A percentile compares a stretch with the other conserved stretches of the same genome.
These are phyloP conservation scores for Populus nigra DNA, from an alignment of 345 rosid genomes.

Conservation along the genomic window DNA sequence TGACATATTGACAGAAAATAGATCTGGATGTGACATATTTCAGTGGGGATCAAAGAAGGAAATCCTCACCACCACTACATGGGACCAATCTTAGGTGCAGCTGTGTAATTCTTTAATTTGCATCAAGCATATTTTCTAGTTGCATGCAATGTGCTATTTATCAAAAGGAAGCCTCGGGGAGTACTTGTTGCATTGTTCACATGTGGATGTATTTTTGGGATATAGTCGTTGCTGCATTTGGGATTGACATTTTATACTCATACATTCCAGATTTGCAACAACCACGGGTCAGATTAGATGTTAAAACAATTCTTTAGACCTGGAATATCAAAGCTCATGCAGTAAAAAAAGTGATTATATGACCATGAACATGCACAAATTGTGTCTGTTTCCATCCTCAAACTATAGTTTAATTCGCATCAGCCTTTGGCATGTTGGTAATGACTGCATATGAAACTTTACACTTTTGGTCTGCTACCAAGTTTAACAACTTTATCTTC, in stretches of 20 bases:
- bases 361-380: background rate
- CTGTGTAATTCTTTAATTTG: background rate
- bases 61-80: background rate
- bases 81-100: background rate
- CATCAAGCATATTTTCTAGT: background rate
- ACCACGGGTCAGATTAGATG: background rate
- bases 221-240: background rate
- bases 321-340: background rate
- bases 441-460: conserved; percentile 1
- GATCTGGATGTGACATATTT: background rate
- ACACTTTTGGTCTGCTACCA: background rate
- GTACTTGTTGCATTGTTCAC: background rate
- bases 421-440: background rate
- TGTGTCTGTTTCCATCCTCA: background rate
- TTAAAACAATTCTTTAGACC: background rate
- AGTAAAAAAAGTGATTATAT: background rate
- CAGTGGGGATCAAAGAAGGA: background rate
- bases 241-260: background rate
- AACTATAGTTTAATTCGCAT: background rate
- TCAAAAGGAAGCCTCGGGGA: background rate
- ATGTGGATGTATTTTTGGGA: background rate
- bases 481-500: background rate
- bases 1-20: background rate
- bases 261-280: background rate
- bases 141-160: background rate